Conservation (phyloP, 495 filamentous ascomycete genomes). For the Penicillium diatomitis region DNA sequence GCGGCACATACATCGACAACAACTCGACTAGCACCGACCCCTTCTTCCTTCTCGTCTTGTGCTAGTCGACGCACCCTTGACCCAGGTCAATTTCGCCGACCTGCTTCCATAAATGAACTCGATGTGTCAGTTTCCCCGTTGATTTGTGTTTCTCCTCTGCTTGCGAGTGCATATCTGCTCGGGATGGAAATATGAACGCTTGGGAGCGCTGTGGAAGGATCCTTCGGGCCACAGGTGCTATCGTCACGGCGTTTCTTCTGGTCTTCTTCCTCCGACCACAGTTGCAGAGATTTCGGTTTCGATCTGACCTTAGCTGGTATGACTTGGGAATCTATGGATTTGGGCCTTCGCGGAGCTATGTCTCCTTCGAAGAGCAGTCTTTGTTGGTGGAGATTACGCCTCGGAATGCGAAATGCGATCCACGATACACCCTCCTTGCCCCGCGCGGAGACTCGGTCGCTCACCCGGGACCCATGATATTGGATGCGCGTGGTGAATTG, state of each 20-base stretch:
- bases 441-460: conserved; percentile 34
- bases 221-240: no score
- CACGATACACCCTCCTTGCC: conserved; percentile 34
- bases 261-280: conserved; percentile 25
- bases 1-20: no score
- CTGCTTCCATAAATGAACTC: no score
- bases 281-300: conserved; percentile 22
- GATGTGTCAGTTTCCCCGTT: no score
- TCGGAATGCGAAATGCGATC: conserved; percentile 26
- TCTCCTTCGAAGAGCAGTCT: conserved; percentile 26
- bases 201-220: no score
- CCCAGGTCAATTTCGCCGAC: no score
- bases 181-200: no score
- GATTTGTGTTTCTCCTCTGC: no score
- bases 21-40: no score
- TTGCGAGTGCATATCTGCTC: no score
- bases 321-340: conserved; percentile 29
- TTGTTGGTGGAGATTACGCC: conserved; percentile 24
- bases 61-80: no score
- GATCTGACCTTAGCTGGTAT: conserved; percentile 24
- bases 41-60: no score
- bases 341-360: conserved; percentile 22
- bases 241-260: conserved; percentile 2
- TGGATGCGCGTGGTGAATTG: conserved; percentile 34
- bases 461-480: conserved; percentile 37